Evolutionary conservation across 495 filamentous ascomycete species (phyloP).

Genomic region (Penicillium lagena): DNA sequence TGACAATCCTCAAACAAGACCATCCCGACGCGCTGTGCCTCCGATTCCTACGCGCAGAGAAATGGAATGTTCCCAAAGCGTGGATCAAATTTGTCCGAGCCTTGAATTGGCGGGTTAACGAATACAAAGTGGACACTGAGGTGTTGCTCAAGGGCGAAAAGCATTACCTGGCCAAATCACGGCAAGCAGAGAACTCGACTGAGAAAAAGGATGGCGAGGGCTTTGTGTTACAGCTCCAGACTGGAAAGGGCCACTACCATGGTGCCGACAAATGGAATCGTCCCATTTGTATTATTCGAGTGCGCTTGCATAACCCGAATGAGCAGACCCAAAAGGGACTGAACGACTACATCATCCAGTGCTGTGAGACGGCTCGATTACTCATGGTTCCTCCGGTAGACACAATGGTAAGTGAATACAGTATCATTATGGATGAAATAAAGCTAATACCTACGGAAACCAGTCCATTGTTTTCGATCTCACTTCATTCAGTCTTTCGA

Average conservation of each 20-base stretch:
- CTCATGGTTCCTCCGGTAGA: conserved; percentile 71
- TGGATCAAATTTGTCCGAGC: conserved; percentile 83
- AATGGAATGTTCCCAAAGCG: conserved; percentile 88
- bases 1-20: conserved; percentile 86
- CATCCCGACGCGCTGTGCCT: conserved; percentile 81
- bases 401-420: conserved; percentile 63
- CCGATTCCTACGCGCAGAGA: conserved; percentile 84
- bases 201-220: conserved; percentile 62
- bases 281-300: conserved; percentile 76
- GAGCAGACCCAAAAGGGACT: conserved; percentile 74
- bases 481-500: conserved; percentile 80
- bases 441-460: not conserved
- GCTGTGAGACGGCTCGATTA: conserved; percentile 80
- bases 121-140: conserved; percentile 74
- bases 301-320: conserved; percentile 66
- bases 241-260: conserved; percentile 89
- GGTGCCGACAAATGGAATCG: conserved; percentile 73
- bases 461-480: conserved; percentile 88
- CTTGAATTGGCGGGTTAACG: conserved; percentile 76
- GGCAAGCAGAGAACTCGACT: conserved; percentile 38
- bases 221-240: conserved; percentile 71
- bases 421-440: not conserved
- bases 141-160: conserved; percentile 72
- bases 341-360: conserved; percentile 80
- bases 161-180: conserved; percentile 50